Evolutionary conservation across 1,139 yeast genomes (phyloP).

Genomic region (Pichia inconspicua): DNA sequence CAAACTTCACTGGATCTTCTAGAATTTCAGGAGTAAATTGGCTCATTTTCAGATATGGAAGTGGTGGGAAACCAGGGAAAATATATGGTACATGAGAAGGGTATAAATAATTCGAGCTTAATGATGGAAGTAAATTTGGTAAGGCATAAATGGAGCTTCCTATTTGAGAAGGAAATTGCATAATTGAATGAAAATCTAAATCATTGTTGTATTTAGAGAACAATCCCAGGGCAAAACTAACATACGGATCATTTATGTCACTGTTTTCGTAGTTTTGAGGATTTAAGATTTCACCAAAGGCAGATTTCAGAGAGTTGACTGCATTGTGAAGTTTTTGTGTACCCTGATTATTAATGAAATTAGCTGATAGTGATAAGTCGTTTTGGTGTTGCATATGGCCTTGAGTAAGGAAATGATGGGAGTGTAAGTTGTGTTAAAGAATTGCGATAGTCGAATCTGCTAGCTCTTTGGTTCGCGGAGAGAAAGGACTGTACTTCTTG

Average conservation of each 20-base stretch:
- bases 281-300: conserved; percentile 2
- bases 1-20: neutral
- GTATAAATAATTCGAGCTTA: conserved; percentile 2
- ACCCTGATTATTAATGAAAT: neutral
- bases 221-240: conserved; percentile 5
- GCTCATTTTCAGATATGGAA: conserved; percentile 2
- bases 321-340: conserved; percentile 2
- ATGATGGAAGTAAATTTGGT: neutral
- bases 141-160: neutral
- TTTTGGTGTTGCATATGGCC: neutral
- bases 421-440: too few relatives aligned
- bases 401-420: too few relatives aligned
- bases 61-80: conserved; percentile 6
- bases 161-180: conserved; percentile 2
- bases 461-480: too few relatives aligned
- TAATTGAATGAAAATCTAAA: conserved; percentile 3
- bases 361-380: neutral
- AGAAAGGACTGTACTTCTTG: too few relatives aligned
- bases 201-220: conserved; percentile 9
- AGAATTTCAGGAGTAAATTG: neutral
- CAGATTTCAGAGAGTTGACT: neutral
- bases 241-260: conserved; percentile 7
- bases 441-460: too few relatives aligned
- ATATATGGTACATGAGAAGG: neutral
- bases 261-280: neutral